A percentile compares a stretch with the other conserved stretches of the same genome.
Evolutionary conservation across 2,329 filamentous ascomycete species (phyloP).

Genomic region (Trichoderma cornu-damae): DNA sequence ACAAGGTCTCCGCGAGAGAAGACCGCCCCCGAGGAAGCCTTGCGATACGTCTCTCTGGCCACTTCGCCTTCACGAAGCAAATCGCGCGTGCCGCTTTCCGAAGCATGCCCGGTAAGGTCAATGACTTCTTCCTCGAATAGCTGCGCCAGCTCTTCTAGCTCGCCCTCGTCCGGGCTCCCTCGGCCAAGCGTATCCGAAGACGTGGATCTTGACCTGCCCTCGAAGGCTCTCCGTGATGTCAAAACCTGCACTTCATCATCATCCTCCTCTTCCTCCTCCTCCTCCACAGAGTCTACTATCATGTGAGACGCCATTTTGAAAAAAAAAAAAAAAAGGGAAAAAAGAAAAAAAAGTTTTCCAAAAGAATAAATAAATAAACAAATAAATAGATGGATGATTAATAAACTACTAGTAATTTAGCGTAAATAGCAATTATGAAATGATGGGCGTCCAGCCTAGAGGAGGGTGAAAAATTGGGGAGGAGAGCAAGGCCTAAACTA

Average conservation of each 20-base stretch:
- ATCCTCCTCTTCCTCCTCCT: too few relatives aligned
- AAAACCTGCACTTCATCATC: slow-evolving; percentile 3
- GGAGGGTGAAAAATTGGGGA: too few relatives aligned
- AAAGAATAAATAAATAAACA: too few relatives aligned
- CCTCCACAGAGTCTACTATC: background rate
- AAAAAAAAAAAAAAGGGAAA: background rate
- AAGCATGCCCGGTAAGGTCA: slow-evolving; percentile 32
- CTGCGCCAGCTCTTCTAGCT: background rate
- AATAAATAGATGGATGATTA: too few relatives aligned
- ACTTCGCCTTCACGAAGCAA: slow-evolving; percentile 25
- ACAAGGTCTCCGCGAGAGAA: slow-evolving; percentile 28
- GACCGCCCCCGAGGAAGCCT: background rate
- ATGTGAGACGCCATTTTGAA: background rate
- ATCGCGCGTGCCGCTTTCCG: slow-evolving; percentile 8
- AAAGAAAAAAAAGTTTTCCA: too few relatives aligned
- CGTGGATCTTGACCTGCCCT: background rate
- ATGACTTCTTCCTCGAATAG: slow-evolving; percentile 28
- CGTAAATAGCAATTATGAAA: too few relatives aligned
- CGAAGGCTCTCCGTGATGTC: background rate
- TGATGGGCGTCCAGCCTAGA: too few relatives aligned
- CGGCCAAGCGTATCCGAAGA: slow-evolving; percentile 26
- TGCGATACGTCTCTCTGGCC: slow-evolving; percentile 21
- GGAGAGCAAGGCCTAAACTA: too few relatives aligned
- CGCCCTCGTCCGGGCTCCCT: background rate
- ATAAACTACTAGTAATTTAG: too few relatives aligned